Evolutionary conservation across 805 yeast genomes (phyloP).

Genomic region (Saccharomycopsis lassenensis): DNA sequence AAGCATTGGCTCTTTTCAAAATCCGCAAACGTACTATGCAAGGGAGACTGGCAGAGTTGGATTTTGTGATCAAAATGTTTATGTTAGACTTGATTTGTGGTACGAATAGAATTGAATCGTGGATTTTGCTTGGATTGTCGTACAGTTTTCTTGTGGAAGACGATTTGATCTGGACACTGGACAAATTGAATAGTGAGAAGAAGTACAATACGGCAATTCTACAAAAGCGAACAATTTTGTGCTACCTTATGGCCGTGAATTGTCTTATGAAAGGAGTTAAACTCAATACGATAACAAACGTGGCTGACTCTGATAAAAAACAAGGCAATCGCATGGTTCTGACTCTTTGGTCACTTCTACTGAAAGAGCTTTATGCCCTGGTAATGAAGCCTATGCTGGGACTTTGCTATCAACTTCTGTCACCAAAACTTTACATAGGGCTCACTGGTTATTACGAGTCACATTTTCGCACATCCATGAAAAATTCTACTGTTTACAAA

Average conservation of each 20-base stretch:
- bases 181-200: conserved; percentile 59
- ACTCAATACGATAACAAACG: conserved; percentile 24
- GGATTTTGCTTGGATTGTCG: conserved; percentile 78
- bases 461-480: conserved; percentile 21
- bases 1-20: conserved; percentile 57
- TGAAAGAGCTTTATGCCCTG: conserved; percentile 45
- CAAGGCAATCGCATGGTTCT: conserved; percentile 28
- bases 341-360: conserved; percentile 41
- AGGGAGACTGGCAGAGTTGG: conserved; percentile 73
- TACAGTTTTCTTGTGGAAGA: conserved; percentile 75
- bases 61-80: conserved; percentile 56
- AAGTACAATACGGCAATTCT: conserved; percentile 47
- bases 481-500: conserved; percentile 25
- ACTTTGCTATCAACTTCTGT: conserved; percentile 38
- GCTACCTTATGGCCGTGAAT: conserved; percentile 66
- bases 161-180: conserved; percentile 87
- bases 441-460: conserved; percentile 20
- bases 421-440: conserved; percentile 26
- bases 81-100: conserved; percentile 58
- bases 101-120: conserved; percentile 64
- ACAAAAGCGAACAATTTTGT: conserved; percentile 60
- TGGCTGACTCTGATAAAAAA: conserved; percentile 19
- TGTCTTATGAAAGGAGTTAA: too few relatives aligned
- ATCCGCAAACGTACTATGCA: conserved; percentile 68
- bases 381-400: conserved; percentile 54